Evolutionary conservation across 1,139 yeast genomes (phyloP), one percentile per base, ranked within the genome.

Genomic region (Candida sp.): DNA sequence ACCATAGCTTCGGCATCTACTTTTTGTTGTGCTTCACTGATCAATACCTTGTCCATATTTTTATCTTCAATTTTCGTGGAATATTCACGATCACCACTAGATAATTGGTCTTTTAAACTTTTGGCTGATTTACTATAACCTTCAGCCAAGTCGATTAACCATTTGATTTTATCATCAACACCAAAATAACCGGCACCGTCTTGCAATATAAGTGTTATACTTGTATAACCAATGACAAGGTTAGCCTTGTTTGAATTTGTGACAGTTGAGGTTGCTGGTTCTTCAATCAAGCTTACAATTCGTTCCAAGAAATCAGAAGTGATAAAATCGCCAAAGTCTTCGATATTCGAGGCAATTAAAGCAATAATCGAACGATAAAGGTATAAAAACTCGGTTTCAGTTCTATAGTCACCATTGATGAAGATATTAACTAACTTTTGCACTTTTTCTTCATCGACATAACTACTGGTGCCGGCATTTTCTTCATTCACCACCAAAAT

Each of bases 131-230:
- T 50, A 42, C 65, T 60, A 47, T 60, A 73, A 0, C 79, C 79
- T 48, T 76, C 80, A 3, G 75, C 70, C 8, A 73, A 47, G 40
- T 76, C 81, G 49, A 75, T 53, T 42, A 75, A 62, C 66, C 75
- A 67, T 37, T 58, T 61, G 22, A 73, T 57, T 42, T 63, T 66
- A 3, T 75, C 77, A 47, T 77, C 81, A 21, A 79, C 53, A 1
- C 82, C 81, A 53, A 70, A 75, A 40, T 75, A 71, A 8, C 79
- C 75, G 1, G 80, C 66, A 4, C 75, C 81, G 49, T 71, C 70
- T 50, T 75, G 71, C 23, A 77, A 60, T 2, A 77, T 66, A 43
- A 77, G 56, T n/a, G 74, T 54, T 36, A 76, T 56, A 4, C 70
- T 65, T 19, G 73, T 66, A 50, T 66, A 75, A 2, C 82, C 79